Evolutionary conservation across 192 early-diverging fungal species (phyloP), one percentile per base, ranked within the genome.

Genomic region (Backusella luteola): DNA sequence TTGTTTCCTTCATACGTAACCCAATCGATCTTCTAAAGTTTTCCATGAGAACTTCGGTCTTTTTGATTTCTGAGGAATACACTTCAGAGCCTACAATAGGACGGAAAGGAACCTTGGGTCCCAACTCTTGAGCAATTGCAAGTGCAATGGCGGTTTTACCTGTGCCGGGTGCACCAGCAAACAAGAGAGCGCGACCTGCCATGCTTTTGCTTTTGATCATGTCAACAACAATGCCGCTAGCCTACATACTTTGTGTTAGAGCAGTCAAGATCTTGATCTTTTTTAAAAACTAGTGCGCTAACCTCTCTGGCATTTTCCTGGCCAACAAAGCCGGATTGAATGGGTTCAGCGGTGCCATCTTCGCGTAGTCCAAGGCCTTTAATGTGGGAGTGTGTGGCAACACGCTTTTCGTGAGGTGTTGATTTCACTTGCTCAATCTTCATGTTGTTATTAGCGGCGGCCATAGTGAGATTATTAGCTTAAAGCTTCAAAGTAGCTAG

Each of bases 41-140:
- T 76, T 98, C 96, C 98, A 99, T 99, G 35, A 99, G 87, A n/a
- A 99, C 96, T 81, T 98, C 98, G 0, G 98, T 98, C 87, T 99
- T 99, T 81, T 99, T 99, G 68, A 99, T 94, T 83, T 99, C 98
- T 53, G 92, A 91, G 36, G 96, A 98, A 84, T 94, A 99, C 19
- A 98, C 98, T 82, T 99, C 97, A 84, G 93, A 95, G 49, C 98
- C 98, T 11, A 98, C 96, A 95, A 98, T 98, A 46, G 97, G 98
- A 76, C 97, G 97, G 84, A 99, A 99, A 26, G 98, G 98, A n/a
- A 99, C 98, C 76, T 98, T 96, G 49, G 94, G 90, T 3, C 98
- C 98, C 53, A 99, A 90, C 77, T 99, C 98, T 81, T 98, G 97
- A 36, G 97, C 92, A 73, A 98, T 91, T 0, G 98, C 96, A 56